Percentiles rank a stretch among this genome's conserved stretches.
These are phyloP conservation scores for Grigorovia transvaalensis DNA, from an alignment of 805 yeast species.

Conservation along the genomic window DNA sequence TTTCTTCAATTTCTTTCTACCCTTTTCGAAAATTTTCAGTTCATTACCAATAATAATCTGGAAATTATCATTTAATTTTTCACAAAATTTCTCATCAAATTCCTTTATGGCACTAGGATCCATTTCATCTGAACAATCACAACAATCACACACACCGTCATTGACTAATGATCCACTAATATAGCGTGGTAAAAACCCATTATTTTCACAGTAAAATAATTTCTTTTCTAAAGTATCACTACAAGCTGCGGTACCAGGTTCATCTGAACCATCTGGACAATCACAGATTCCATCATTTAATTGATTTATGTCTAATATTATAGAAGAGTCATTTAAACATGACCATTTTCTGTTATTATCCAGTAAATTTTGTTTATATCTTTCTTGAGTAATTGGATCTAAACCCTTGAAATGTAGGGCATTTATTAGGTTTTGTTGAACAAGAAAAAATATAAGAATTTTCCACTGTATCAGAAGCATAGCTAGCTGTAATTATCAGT, in stretches of 20 bases:
- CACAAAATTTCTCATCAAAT: constrained; percentile 12
- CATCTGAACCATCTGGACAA: constrained; percentile 97
- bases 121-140: constrained; percentile 87
- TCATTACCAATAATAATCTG: constrained; percentile 33
- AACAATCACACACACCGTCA: constrained; percentile 95
- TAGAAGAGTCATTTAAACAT: constrained; percentile 61
- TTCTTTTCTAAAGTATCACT: constrained; percentile 12
- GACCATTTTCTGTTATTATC: constrained; percentile 46
- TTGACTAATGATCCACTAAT: constrained; percentile 61
- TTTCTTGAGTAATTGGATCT: constrained; percentile 7
- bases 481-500: not conserved
- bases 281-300: constrained; percentile 89
- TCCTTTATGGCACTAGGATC: not conserved
- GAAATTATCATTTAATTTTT: constrained; percentile 19
- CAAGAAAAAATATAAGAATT: not conserved
- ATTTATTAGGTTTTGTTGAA: not conserved
- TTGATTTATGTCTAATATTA: constrained; percentile 46
- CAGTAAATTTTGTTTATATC: constrained; percentile 27
- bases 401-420: not conserved
- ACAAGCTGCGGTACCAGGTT: constrained; percentile 92
- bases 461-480: not conserved
- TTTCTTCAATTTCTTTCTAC: constrained; percentile 33
- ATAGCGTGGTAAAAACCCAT: constrained; percentile 52
- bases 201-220: constrained; percentile 68
- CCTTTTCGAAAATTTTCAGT: constrained; percentile 43